Evolutionary conservation across 768 basidiomycete species (phyloP).

Genomic region (Suillus americanus): DNA sequence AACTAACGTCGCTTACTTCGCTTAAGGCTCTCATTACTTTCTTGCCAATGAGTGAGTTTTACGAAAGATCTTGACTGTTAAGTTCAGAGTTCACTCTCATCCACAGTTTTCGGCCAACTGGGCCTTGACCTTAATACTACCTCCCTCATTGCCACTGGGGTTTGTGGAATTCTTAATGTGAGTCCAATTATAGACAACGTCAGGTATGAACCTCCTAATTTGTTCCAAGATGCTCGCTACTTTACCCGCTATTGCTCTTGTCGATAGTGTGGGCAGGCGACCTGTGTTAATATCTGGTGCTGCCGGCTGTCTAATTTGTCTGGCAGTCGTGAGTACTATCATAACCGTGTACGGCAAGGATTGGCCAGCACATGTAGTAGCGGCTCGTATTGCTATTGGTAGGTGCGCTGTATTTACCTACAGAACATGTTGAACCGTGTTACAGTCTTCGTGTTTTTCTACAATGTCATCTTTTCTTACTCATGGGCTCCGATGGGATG

Average conservation of each 20-base stretch:
- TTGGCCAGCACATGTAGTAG: constrained; percentile 27
- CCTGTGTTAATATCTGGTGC: constrained; percentile 41
- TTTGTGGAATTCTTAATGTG: constrained; percentile 37
- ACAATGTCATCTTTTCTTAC: constrained; percentile 35
- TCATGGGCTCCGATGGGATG: constrained; percentile 34
- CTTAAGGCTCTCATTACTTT: constrained; percentile 31
- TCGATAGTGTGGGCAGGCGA: constrained; percentile 40
- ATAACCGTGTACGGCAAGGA: constrained; percentile 28
- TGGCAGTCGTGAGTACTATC: constrained; percentile 28
- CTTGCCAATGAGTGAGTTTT: constrained; percentile 6
- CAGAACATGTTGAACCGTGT: constrained; percentile 16
- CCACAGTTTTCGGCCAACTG: constrained; percentile 39
- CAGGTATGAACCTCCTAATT: no score
- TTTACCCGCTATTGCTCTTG: constrained; percentile 34
- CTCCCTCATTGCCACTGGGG: constrained; percentile 41
- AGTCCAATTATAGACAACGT: neutral
- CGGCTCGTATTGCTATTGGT: constrained; percentile 30
- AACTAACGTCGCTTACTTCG: constrained; percentile 5
- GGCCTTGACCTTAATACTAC: constrained; percentile 40
- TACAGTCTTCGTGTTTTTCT: constrained; percentile 40
- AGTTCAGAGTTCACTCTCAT: constrained; percentile 12
- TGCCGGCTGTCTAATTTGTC: constrained; percentile 30
- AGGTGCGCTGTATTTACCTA: constrained; percentile 21
- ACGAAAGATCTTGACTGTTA: neutral
- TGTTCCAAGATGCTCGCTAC: constrained; percentile 31